Percentiles rank a stretch among this genome's conserved stretches.
These are phyloP conservation scores for Claviceps humidiphila DNA, from an alignment of 2,329 filamentous ascomycete species.

Conservation along the genomic window DNA sequence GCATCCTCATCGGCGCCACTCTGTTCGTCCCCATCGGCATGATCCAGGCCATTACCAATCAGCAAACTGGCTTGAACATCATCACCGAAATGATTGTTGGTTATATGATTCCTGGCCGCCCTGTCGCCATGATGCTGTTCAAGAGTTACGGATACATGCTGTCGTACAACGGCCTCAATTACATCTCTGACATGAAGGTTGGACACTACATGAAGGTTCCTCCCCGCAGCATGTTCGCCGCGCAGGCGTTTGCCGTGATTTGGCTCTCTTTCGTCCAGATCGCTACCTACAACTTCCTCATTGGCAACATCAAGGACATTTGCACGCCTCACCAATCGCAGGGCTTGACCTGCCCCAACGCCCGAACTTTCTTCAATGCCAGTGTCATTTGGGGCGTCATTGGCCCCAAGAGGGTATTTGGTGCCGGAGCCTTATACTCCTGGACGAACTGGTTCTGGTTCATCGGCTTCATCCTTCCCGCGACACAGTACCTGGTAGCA, in stretches of 20 bases:
- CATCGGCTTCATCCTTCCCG: slow-evolving; percentile 33
- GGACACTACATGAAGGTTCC: slow-evolving; percentile 42
- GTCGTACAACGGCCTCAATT: slow-evolving; percentile 32
- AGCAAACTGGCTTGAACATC: slow-evolving; percentile 34
- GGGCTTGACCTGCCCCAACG: slow-evolving; percentile 42
- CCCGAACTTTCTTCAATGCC: slow-evolving; percentile 46
- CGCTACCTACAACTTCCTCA: slow-evolving; percentile 25
- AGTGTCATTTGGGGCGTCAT: slow-evolving; percentile 50
- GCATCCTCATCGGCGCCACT: slow-evolving; percentile 26
- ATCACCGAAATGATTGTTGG: slow-evolving; percentile 35
- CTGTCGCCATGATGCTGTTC: slow-evolving; percentile 37
- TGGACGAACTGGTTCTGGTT: slow-evolving; percentile 43
- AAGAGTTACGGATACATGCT: slow-evolving; percentile 34
- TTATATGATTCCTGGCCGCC: slow-evolving; percentile 33
- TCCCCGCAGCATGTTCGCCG: slow-evolving; percentile 34
- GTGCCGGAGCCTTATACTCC: slow-evolving; percentile 28
- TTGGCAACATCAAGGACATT: slow-evolving; percentile 36
- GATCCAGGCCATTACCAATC: slow-evolving; percentile 35
- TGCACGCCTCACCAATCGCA: slow-evolving; percentile 34
- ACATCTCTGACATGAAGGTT: slow-evolving; percentile 36
- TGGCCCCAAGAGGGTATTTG: slow-evolving; percentile 24
- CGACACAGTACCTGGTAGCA: slow-evolving; percentile 34
- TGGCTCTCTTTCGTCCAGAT: slow-evolving; percentile 27
- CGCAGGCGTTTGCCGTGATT: slow-evolving; percentile 27
- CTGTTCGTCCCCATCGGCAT: slow-evolving; percentile 31